Conservation (phyloP, 2,329 filamentous ascomycete genomes). For the Ophidiomyces ophidiicola region DNA sequence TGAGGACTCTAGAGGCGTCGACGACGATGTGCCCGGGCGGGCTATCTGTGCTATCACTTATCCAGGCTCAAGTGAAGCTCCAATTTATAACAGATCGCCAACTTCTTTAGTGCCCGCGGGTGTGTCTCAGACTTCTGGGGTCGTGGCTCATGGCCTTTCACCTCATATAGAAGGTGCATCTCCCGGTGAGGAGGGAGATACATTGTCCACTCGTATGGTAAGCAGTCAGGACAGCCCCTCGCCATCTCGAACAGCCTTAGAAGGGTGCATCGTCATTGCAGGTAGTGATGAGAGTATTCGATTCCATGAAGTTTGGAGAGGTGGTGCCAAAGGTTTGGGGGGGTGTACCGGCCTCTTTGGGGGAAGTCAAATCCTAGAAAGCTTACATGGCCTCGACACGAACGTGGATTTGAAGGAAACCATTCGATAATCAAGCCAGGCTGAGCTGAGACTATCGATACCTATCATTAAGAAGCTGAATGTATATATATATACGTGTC, state of each 20-base stretch:
- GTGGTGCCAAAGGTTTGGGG: conserved; percentile 43
- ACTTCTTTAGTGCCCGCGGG: background rate
- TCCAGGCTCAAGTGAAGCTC: conserved; percentile 44
- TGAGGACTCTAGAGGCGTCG: conserved; percentile 22
- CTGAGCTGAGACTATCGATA: background rate
- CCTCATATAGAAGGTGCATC: background rate
- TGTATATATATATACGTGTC: no score
- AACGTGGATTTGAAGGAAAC: conserved; percentile 38
- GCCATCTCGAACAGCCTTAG: conserved; percentile 47
- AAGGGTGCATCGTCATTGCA: conserved; percentile 81
- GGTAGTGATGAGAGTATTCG: conserved; percentile 86
- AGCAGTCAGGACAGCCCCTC: conserved; percentile 43
- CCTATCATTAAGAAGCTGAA: no score
- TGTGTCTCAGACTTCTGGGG: background rate
- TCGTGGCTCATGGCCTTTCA: background rate
- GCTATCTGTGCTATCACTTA: conserved; percentile 84
- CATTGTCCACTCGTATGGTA: conserved; percentile 10
- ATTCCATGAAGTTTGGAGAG: conserved; percentile 91
- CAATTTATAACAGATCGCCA: background rate
- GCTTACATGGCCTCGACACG: conserved; percentile 61
- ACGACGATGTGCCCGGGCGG: conserved; percentile 23
- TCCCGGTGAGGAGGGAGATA: background rate
- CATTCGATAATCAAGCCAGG: conserved; percentile 46
- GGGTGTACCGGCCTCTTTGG: conserved; percentile 53
- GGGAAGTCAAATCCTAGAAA: conserved; percentile 75